phyloP scores from a whole-genome alignment of 1,139 yeast genomes.

The Torulaspora pretoriensis region DNA sequence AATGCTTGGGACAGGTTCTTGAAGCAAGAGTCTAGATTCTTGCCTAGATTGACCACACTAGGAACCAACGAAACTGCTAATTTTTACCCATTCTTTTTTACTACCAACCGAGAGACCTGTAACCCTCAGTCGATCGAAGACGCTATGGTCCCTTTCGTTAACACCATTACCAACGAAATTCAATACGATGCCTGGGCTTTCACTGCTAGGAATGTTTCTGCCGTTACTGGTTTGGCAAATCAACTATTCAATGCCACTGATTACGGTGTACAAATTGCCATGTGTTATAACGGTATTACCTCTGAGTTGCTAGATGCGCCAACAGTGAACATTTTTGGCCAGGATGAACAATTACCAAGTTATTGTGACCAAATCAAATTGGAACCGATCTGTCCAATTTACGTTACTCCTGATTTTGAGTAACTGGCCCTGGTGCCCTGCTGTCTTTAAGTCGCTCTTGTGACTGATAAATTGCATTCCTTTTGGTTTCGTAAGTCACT shows the following conservation, averaged over 20 bases:
- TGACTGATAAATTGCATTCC: too few relatives aligned
- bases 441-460: too few relatives aligned
- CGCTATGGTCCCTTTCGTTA: constrained; percentile 14
- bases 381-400: constrained; percentile 16
- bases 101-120: constrained; percentile 15
- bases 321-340: constrained; percentile 15
- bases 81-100: constrained; percentile 13
- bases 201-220: too few relatives aligned
- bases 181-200: too few relatives aligned
- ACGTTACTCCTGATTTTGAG: background rate
- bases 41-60: constrained; percentile 16
- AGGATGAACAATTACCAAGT: constrained; percentile 13
- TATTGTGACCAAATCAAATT: constrained; percentile 14
- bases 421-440: too few relatives aligned
- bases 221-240: too few relatives aligned
- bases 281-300: too few relatives aligned
- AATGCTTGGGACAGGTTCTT: constrained; percentile 18
- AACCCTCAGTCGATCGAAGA: constrained; percentile 15
- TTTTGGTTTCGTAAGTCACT: too few relatives aligned
- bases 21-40: constrained; percentile 11
- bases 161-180: constrained; percentile 16
- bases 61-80: constrained; percentile 17
- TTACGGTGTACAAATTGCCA: constrained; percentile 17
- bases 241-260: constrained; percentile 15
- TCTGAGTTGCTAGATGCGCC: constrained; percentile 14